Evolutionary conservation across 176 grass and related monocot species (phyloP).

Genomic region (Carex myosuroides): DNA sequence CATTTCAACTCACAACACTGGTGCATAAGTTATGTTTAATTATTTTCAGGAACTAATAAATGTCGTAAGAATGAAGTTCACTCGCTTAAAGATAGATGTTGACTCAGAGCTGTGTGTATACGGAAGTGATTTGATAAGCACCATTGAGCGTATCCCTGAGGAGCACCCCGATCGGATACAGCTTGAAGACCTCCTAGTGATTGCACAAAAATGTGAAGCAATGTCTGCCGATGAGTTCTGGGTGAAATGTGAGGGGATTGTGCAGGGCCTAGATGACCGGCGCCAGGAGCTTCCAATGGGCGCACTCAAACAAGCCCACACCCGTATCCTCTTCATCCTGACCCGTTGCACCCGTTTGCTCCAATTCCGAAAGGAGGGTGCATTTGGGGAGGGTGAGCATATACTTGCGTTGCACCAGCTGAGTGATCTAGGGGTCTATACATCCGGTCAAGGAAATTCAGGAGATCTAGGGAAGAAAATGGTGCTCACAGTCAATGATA

Average conservation of each 20-base stretch:
- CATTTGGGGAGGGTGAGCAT: conserved; percentile 20
- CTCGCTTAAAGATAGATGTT: conserved; percentile 62
- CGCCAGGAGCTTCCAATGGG: conserved; percentile 69
- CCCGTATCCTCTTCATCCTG: conserved; percentile 82
- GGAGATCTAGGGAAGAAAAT: conserved; percentile 47
- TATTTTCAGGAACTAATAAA: conserved; percentile 63
- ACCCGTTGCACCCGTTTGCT: conserved; percentile 84
- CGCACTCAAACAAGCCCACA: conserved; percentile 61
- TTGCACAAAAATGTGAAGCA: conserved; percentile 64
- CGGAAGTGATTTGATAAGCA: conserved; percentile 61
- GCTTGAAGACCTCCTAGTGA: conserved; percentile 83
- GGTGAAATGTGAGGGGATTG: conserved; percentile 62
- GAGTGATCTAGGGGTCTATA: conserved; percentile 76
- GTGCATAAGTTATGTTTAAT: background rate
- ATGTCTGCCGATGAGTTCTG: conserved; percentile 82
- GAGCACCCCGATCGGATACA: conserved; percentile 33
- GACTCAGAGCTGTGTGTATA: conserved; percentile 73
- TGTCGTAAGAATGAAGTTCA: conserved; percentile 61
- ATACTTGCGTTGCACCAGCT: conserved; percentile 67
- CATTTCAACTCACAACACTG: conserved; percentile 10
- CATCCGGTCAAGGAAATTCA: conserved; percentile 25
- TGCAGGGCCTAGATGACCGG: conserved; percentile 70
- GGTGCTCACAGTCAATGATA: conserved; percentile 54
- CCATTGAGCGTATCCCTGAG: conserved; percentile 12
- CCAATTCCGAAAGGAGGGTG: conserved; percentile 75